phyloP scores from a whole-genome alignment of 495 filamentous ascomycete species.

The Cladorrhinum samala region DNA sequence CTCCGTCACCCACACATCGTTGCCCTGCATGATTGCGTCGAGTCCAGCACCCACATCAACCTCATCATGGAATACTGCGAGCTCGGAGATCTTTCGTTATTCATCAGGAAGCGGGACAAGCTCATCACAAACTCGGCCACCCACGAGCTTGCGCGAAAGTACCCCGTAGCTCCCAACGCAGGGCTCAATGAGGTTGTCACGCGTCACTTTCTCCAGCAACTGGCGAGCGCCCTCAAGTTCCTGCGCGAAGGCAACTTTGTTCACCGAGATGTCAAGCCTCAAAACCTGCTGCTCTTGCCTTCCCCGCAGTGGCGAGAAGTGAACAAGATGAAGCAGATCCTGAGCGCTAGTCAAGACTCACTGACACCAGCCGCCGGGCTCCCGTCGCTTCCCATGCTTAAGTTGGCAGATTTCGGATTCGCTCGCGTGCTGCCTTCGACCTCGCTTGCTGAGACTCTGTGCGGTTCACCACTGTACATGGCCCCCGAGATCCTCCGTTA shows the following conservation, averaged over 20 bases:
- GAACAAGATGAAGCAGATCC: conserved; percentile 40
- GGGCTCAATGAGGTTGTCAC: conserved; percentile 91
- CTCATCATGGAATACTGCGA: conserved; percentile 98
- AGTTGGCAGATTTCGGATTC: conserved; percentile 97
- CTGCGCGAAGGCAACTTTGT: conserved; percentile 78
- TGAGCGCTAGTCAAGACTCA: conserved; percentile 64
- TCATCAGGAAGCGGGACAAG: conserved; percentile 87
- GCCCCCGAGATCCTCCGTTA: conserved; percentile 96
- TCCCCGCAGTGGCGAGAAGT: conserved; percentile 56
- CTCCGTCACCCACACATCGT: conserved; percentile 96
- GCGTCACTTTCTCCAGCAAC: conserved; percentile 92
- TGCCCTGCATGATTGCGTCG: conserved; percentile 86
- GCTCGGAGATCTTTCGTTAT: conserved; percentile 83
- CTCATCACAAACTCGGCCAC: conserved; percentile 69
- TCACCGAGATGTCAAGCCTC: conserved; percentile 95
- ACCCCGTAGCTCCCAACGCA: conserved; percentile 71
- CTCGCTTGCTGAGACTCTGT: conserved; percentile 89
- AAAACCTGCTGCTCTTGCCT: conserved; percentile 88
- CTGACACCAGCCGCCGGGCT: conserved; percentile 75
- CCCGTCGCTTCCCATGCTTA: conserved; percentile 86
- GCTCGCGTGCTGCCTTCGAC: conserved; percentile 83
- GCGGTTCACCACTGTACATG: conserved; percentile 98
- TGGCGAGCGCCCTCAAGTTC: conserved; percentile 87
- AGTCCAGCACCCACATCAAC: conserved; percentile 81
- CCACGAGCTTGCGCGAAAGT: conserved; percentile 80